Percentiles rank a stretch among this genome's conserved stretches.
These are phyloP conservation scores for Capsicum rhomboideum DNA, from an alignment of 257 asterid genomes.

Conservation along the genomic window DNA sequence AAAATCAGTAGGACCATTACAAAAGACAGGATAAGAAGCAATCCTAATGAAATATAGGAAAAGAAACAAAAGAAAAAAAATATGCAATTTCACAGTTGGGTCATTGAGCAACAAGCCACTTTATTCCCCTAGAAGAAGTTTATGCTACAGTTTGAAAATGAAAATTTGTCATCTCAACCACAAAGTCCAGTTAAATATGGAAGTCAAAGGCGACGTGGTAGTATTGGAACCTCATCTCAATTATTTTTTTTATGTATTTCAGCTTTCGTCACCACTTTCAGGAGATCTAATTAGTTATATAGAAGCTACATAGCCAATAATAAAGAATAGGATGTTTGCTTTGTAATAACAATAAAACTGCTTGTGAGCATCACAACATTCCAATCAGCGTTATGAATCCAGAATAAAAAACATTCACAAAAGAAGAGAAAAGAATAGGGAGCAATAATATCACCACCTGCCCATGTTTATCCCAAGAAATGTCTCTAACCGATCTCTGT, in stretches of 20 bases:
- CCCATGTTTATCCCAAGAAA: constrained; percentile 96
- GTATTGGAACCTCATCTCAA: background rate
- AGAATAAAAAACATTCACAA: background rate
- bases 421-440: background rate
- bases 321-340: background rate
- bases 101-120: background rate
- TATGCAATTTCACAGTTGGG: background rate
- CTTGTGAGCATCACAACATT: background rate
- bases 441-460: constrained; percentile 48
- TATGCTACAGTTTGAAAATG: background rate
- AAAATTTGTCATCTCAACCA: background rate
- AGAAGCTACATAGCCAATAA: background rate
- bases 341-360: background rate
- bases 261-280: background rate
- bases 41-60: background rate
- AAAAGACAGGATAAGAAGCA: background rate
- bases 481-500: constrained; percentile 85
- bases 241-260: background rate
- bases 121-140: background rate
- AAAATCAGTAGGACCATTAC: background rate
- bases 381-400: background rate
- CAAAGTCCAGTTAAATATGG: background rate
- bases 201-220: background rate
- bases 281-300: background rate
- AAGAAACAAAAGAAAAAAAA: background rate